A percentile compares a stretch with the other conserved stretches of the same genome.
Conservation (phyloP, 768 basidiomycete genomes). For the Epithele typhae region DNA sequence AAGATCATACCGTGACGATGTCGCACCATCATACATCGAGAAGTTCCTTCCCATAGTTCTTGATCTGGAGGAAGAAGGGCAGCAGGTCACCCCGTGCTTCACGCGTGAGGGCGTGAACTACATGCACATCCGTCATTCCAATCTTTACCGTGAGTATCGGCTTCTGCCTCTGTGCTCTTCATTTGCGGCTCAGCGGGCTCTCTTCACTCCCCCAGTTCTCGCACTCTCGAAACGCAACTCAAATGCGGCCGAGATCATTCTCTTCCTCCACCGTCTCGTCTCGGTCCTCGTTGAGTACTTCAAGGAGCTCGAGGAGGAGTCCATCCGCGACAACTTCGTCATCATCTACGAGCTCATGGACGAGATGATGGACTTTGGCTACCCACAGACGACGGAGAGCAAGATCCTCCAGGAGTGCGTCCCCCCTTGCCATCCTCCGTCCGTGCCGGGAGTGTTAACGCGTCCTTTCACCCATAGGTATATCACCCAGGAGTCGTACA, state of each 20-base stretch:
- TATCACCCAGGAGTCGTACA: constrained; percentile 98
- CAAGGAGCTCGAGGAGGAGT: constrained; percentile 99
- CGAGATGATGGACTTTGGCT: constrained; percentile 99
- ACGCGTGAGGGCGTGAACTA: constrained; percentile 94
- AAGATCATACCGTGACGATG: constrained; percentile 94
- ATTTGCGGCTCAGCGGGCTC: too few relatives aligned
- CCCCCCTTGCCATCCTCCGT: background rate
- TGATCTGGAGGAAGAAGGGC: constrained; percentile 96
- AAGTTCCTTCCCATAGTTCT: constrained; percentile 90
- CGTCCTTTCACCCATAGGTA: constrained; percentile 46
- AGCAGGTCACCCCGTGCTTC: constrained; percentile 95
- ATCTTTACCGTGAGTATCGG: constrained; percentile 81
- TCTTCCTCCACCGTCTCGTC: constrained; percentile 91
- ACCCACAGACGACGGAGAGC: constrained; percentile 97
- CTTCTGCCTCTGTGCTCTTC: too few relatives aligned
- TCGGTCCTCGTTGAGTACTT: constrained; percentile 97
- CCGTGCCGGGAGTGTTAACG: background rate
- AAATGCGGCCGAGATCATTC: constrained; percentile 93
- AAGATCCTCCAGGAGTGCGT: constrained; percentile 96
- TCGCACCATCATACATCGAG: constrained; percentile 84
- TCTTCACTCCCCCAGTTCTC: constrained; percentile 60
- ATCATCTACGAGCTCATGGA: constrained; percentile 99
- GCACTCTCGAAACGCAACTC: constrained; percentile 94
- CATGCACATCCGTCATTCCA: constrained; percentile 97
- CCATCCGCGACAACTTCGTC: constrained; percentile 98